Evolutionary conservation across 176 grass and related monocot species (phyloP).

Genomic region (Cenchrus fungigraminus): DNA sequence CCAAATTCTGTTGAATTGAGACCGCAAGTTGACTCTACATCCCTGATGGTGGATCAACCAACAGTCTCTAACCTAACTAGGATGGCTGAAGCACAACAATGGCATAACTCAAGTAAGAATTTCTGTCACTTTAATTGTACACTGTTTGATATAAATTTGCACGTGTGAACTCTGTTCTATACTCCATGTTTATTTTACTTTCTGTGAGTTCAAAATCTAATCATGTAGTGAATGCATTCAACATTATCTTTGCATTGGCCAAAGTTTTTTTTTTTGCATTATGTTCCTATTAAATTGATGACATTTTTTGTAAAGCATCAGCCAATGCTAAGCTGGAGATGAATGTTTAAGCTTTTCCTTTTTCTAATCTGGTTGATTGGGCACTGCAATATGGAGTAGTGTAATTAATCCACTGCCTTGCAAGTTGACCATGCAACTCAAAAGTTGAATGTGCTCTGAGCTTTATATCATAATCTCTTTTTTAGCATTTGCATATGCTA

Average conservation of each 20-base stretch:
- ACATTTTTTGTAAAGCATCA: not conserved
- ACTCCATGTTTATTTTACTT: not conserved
- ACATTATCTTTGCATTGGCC: not conserved
- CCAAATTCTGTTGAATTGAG: constrained; percentile 30
- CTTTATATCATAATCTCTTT: not conserved
- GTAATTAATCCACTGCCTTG: not conserved
- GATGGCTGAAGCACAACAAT: constrained; percentile 36
- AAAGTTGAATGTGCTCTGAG: not conserved
- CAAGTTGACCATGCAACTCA: not conserved
- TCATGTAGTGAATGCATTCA: not conserved
- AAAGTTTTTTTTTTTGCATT: not conserved
- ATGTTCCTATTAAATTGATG: constrained; percentile 12
- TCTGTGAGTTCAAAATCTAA: constrained; percentile 8
- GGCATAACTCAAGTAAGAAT: constrained; percentile 48
- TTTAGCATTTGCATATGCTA: constrained; percentile 3
- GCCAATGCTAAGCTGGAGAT: not conserved
- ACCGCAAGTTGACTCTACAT: constrained; percentile 36
- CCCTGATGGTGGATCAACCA: constrained; percentile 26
- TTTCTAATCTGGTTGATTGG: constrained; percentile 25
- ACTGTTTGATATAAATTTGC: not conserved
- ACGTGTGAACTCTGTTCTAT: constrained; percentile 1
- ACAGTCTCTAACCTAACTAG: constrained; percentile 27
- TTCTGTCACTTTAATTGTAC: constrained; percentile 3
- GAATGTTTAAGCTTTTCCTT: not conserved
- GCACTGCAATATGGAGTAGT: constrained; percentile 6